A percentile compares a stretch with the other conserved stretches of the same genome.
phyloP scores from a whole-genome alignment of 2,329 filamentous ascomycete genomes.

The Bipolaris cookei region DNA sequence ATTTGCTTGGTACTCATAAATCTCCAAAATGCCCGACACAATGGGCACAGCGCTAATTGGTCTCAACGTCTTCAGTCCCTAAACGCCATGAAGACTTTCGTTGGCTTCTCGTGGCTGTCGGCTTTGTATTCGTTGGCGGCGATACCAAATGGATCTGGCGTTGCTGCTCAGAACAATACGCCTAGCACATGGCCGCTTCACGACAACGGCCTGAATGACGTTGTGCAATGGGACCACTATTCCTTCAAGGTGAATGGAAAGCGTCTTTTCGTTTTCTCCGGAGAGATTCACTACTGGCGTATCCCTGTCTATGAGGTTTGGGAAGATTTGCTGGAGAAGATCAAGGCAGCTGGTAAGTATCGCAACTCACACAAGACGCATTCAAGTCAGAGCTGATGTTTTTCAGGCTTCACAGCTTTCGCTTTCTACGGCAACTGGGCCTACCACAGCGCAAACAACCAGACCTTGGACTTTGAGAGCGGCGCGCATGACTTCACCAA shows the following conservation, averaged over 20 bases:
- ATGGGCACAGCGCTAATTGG: slow-evolving; percentile 24
- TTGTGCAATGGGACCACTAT: slow-evolving; percentile 62
- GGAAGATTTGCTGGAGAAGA: slow-evolving; percentile 60
- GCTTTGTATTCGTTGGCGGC: slow-evolving; percentile 25
- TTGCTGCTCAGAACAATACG: slow-evolving; percentile 33
- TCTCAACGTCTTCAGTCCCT: slow-evolving; percentile 19
- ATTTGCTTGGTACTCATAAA: slow-evolving; percentile 19
- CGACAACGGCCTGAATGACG: slow-evolving; percentile 55
- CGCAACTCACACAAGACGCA: neutral
- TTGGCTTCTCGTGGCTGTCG: slow-evolving; percentile 34
- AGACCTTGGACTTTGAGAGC: slow-evolving; percentile 58
- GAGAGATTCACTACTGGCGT: slow-evolving; percentile 59
- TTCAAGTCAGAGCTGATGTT: neutral
- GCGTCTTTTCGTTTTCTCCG: slow-evolving; percentile 60
- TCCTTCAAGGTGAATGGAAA: slow-evolving; percentile 60
- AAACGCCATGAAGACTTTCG: slow-evolving; percentile 29
- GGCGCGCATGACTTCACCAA: slow-evolving; percentile 61
- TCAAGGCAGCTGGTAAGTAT: slow-evolving; percentile 52
- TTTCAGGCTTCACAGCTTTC: slow-evolving; percentile 55
- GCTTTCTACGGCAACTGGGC: slow-evolving; percentile 58
- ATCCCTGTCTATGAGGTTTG: slow-evolving; percentile 59
- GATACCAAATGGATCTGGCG: slow-evolving; percentile 17
- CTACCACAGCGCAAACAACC: slow-evolving; percentile 56
- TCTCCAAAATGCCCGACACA: slow-evolving; percentile 18
- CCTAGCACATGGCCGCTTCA: slow-evolving; percentile 55